Evolutionary conservation across 257 asterid species (phyloP), one percentile per base, ranked within the genome.

Genomic region (Haberlea rhodopensis): DNA sequence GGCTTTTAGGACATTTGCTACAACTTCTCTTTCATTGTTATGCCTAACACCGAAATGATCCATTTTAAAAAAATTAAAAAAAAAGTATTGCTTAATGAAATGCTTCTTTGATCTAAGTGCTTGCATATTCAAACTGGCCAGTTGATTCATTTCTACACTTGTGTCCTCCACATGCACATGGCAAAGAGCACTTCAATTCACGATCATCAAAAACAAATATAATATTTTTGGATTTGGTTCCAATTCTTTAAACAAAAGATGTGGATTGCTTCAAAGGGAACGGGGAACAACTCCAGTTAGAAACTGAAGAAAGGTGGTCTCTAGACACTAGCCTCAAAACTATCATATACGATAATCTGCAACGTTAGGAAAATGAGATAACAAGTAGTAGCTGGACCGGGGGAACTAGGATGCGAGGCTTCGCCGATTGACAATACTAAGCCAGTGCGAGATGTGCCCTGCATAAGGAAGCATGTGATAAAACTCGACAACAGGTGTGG

Each of bases 381-480:
- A n/a, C n/a, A n/a, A n/a, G n/a, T n/a, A n/a, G n/a, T n/a, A n/a
- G n/a, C n/a, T n/a, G n/a, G n/a, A n/a, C n/a, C n/a, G n/a, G n/a
- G n/a, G n/a, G n/a, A n/a, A n/a, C n/a, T n/a, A n/a, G n/a, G n/a
- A n/a, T n/a, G n/a, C n/a, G n/a, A n/a, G n/a, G n/a, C n/a, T n/a
- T n/a, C n/a, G n/a, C n/a, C n/a, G n/a, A n/a, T n/a, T n/a, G n/a
- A n/a, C n/a, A n/a, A n/a, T n/a, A n/a, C n/a, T n/a, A n/a, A 82
- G 68, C 86, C 86, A 82, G 68, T 53, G 32, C 31, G 86, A 79
- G 69, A 88, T 63, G 75, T 82, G 62, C 48, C 10, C 73, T 59
- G 78, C 79, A 73, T 86, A 88, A 66, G 96, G 92, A 70, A 82
- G 87, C 87, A 86, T 45, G 45, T 83, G 71, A 68, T 74, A 68